A percentile compares a stretch with the other conserved stretches of the same genome.
phyloP scores from a whole-genome alignment of 177 flowering plant genomes.

The Vitis hybrid region DNA sequence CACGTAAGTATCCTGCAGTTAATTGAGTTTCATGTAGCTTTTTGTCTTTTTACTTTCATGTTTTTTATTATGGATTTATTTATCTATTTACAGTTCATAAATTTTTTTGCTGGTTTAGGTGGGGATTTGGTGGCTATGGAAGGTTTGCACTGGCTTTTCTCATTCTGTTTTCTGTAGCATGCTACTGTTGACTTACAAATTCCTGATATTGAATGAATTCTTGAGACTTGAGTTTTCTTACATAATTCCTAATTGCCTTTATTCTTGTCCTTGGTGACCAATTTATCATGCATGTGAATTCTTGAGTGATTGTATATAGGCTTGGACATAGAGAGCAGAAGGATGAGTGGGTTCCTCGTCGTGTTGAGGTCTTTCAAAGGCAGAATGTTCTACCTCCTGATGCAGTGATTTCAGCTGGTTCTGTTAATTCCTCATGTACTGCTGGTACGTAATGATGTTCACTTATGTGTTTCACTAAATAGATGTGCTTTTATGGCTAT shows the following conservation, averaged over 20 bases:
- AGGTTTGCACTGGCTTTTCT: conserved; percentile 52
- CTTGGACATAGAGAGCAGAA: conserved; percentile 99
- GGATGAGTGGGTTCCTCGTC: conserved; percentile 93
- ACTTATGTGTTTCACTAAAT: not conserved
- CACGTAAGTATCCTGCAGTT: conserved; percentile 62
- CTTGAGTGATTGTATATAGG: conserved; percentile 36
- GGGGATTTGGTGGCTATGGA: conserved; percentile 99
- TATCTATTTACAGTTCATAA: not conserved
- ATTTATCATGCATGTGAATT: not conserved
- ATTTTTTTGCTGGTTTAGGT: conserved; percentile 46
- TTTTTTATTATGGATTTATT: not conserved
- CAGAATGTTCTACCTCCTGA: conserved; percentile 77
- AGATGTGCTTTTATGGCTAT: not conserved
- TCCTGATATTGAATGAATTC: not conserved
- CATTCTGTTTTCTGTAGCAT: not conserved
- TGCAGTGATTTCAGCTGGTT: conserved; percentile 93
- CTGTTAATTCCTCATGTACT: conserved; percentile 84
- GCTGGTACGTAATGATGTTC: conserved; percentile 58
- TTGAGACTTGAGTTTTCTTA: not conserved
- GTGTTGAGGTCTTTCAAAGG: conserved; percentile 76
- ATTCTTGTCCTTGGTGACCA: not conserved
- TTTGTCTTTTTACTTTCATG: not conserved
- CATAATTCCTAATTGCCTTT: not conserved
- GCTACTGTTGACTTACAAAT: not conserved
- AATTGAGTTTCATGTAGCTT: not conserved